phyloP scores from a whole-genome alignment of 106 monocot genomes.

The Dendrobium huoshanense region DNA sequence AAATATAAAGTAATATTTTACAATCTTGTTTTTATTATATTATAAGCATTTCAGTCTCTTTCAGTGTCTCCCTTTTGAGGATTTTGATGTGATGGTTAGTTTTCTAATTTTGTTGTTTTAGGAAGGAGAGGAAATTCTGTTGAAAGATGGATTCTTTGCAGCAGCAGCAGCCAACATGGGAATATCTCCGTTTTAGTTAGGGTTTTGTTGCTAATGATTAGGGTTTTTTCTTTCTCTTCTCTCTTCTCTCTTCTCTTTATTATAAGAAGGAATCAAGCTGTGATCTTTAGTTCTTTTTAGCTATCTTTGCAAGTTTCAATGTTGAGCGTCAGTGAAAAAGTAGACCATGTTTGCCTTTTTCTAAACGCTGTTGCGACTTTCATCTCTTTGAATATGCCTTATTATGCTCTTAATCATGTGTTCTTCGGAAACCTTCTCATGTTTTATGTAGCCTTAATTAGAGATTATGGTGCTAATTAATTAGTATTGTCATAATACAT shows the following conservation, averaged over 20 bases:
- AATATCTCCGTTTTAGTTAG: conserved; percentile 68
- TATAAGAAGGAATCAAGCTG: not conserved
- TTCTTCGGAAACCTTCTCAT: no score
- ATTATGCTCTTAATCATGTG: no score
- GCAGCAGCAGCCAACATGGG: conserved; percentile 76
- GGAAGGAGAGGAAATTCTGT: conserved; percentile 59
- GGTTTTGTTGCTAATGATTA: conserved; percentile 9
- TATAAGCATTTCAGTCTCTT: not conserved
- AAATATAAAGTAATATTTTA: not conserved
- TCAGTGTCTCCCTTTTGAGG: conserved; percentile 13
- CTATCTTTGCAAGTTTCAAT: not conserved
- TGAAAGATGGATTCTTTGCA: conserved; percentile 84
- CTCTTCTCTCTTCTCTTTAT: not conserved
- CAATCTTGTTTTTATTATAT: not conserved
- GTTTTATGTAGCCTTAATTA: no score
- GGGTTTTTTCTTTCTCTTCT: conserved; percentile 9
- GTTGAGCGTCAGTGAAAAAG: conserved; percentile 6
- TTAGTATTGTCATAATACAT: no score
- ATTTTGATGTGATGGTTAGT: conserved; percentile 11
- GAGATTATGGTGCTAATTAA: no score
- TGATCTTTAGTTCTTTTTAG: not conserved
- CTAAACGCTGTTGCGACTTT: not conserved
- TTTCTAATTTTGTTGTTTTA: conserved; percentile 14
- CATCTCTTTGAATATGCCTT: no score
- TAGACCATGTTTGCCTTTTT: not conserved